Evolutionary conservation across 495 filamentous ascomycete species (phyloP).

Genomic region (Opeltia flavorubescens): DNA sequence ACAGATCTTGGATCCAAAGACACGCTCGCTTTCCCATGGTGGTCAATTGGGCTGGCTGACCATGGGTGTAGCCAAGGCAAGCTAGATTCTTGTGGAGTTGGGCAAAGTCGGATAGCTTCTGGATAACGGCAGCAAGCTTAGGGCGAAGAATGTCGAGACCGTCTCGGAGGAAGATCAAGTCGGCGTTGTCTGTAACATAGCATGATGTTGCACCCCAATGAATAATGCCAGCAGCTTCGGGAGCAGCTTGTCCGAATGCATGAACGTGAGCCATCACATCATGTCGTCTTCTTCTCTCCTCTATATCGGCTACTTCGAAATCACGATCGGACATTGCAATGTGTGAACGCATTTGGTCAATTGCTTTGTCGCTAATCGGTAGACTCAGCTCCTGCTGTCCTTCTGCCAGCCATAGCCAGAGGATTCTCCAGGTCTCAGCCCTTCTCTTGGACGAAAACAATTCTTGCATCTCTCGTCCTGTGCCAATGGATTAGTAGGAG

Average conservation of each 20-base stretch:
- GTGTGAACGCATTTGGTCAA: slow-evolving; percentile 61
- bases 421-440: slow-evolving; percentile 64
- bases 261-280: slow-evolving; percentile 67
- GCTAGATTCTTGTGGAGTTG: slow-evolving; percentile 53
- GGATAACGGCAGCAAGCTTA: slow-evolving; percentile 74
- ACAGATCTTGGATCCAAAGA: slow-evolving; percentile 78
- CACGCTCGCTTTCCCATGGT: slow-evolving; percentile 72
- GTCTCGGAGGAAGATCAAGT: slow-evolving; percentile 70
- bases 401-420: slow-evolving; percentile 80
- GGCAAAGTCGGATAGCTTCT: slow-evolving; percentile 67
- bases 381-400: slow-evolving; percentile 56
- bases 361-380: slow-evolving; percentile 53
- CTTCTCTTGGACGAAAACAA: too few species aligned
- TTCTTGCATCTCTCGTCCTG: too few species aligned
- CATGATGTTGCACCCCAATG: slow-evolving; percentile 56
- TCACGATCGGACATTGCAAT: slow-evolving; percentile 62
- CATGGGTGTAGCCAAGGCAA: slow-evolving; percentile 72
- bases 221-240: slow-evolving; percentile 75
- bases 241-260: slow-evolving; percentile 56
- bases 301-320: slow-evolving; percentile 59
- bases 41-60: slow-evolving; percentile 53
- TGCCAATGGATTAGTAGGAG: too few species aligned
- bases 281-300: slow-evolving; percentile 64
- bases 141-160: slow-evolving; percentile 64
- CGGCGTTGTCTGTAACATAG: slow-evolving; percentile 72